Conservation (phyloP, 2,329 filamentous ascomycete species). For the Diaporthe ampelina region DNA sequence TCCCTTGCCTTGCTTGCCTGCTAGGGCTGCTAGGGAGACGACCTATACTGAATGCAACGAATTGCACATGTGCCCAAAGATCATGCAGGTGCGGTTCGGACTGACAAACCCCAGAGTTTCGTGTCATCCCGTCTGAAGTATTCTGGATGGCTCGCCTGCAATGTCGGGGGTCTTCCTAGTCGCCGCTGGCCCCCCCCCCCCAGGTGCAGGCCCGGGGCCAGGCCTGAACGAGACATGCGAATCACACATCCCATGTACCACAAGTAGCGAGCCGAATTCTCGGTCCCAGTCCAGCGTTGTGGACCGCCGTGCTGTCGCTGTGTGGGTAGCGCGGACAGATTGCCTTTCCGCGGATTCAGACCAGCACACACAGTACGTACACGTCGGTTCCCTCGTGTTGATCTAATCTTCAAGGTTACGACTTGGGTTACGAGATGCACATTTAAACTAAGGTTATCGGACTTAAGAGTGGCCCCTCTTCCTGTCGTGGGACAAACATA, state of each 20-base stretch:
- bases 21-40: background rate
- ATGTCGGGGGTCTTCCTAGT: constrained; percentile 8
- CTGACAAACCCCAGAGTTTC: constrained; percentile 27
- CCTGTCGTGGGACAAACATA: background rate
- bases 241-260: constrained; percentile 16
- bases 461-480: no score
- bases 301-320: background rate
- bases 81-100: constrained; percentile 6
- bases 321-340: background rate
- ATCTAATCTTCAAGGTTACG: constrained; percentile 8
- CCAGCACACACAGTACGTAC: background rate
- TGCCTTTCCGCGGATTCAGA: background rate
- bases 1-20: no score
- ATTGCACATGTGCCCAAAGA: background rate
- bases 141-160: constrained; percentile 22
- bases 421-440: background rate
- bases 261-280: constrained; percentile 24
- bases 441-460: constrained; percentile 12
- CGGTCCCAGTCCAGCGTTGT: background rate
- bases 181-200: background rate
- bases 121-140: constrained; percentile 28
- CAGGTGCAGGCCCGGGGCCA: constrained; percentile 1
- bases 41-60: background rate
- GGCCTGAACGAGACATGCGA: constrained; percentile 23
- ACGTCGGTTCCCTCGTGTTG: background rate